Conservation (phyloP, 1,139 yeast genomes). For the Saccharomyces hybrid region DNA sequence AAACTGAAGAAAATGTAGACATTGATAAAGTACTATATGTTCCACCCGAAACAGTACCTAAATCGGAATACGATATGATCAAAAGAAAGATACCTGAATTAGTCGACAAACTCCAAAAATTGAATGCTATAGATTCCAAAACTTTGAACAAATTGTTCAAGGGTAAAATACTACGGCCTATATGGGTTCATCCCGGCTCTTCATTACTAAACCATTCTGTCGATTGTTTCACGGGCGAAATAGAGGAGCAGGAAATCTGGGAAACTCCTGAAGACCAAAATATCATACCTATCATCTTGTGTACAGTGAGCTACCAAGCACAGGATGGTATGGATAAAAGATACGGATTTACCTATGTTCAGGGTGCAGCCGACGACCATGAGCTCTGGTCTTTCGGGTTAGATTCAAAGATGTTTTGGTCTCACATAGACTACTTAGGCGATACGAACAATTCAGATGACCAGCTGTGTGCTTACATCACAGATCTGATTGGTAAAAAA, state of each 20-base stretch:
- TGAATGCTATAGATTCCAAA: slow-evolving; percentile 35
- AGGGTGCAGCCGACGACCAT: slow-evolving; percentile 92
- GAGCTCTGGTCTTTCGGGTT: slow-evolving; percentile 70
- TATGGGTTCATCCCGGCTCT: slow-evolving; percentile 63
- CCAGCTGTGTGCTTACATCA: slow-evolving; percentile 32
- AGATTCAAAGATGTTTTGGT: slow-evolving; percentile 55
- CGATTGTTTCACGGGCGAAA: slow-evolving; percentile 27
- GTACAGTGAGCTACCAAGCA: slow-evolving; percentile 58
- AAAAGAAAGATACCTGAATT: slow-evolving; percentile 41
- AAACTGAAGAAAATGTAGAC: slow-evolving; percentile 2
- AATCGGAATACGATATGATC: slow-evolving; percentile 52
- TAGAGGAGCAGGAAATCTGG: slow-evolving; percentile 18
- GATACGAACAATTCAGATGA: slow-evolving; percentile 34
- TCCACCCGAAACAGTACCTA: slow-evolving; percentile 50
- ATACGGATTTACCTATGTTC: slow-evolving; percentile 55
- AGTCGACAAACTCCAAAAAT: slow-evolving; percentile 37
- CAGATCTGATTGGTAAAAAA: slow-evolving; percentile 7
- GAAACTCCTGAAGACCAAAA: slow-evolving; percentile 19
- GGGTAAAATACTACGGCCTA: slow-evolving; percentile 53
- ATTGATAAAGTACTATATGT: slow-evolving; percentile 35
- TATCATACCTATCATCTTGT: slow-evolving; percentile 42
- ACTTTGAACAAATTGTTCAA: slow-evolving; percentile 30
- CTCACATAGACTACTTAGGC: slow-evolving; percentile 33
- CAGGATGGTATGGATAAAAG: slow-evolving; percentile 46
- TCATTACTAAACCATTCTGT: slow-evolving; percentile 18